Evolutionary conservation across 2,329 filamentous ascomycete species (phyloP), one percentile per base, ranked within the genome.

Genomic region (Thermoascus crustaceus): DNA sequence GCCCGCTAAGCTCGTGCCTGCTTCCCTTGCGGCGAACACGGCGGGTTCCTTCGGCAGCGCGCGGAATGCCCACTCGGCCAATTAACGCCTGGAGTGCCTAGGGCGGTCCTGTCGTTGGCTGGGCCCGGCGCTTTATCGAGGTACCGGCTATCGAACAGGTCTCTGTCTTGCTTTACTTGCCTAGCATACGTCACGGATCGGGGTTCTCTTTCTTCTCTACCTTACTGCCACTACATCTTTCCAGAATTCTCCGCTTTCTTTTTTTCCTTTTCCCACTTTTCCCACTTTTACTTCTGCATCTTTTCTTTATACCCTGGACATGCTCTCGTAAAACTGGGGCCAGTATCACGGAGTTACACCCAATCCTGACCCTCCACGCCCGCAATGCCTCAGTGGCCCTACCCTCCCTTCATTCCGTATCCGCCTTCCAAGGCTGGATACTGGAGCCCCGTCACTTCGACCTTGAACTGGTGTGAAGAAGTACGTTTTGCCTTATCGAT

Each of bases 391-490:
- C 37, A 37, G 39, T 55, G 52, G 54, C 39, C 44, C 41, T 41
- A 41, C 23, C 40, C 57, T 20, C 57, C 56, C 14, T 55, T 46
- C 30, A 48, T 61, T 45, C 59, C 60, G 10, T 64, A 64, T 40
- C 70, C 72, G 8, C 58, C 71, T 17, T 52, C 67, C 36, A 64
- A 68, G 52, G 48, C 58, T 23, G 79, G 79, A 13, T 77, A 75
- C 54, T 86, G 81, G 80, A 73, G 71, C 4, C 75, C 79, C 14
- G 76, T 82, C 37, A 85, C 81, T 1, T 78, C 78, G 6, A 85
- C 81, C 0, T 52, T 85, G 29, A 85, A 87, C 56, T 87, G 83
- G 73, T 88, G 83, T 54, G 83, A 87, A 69, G 83, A 86, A 70
- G 80, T 79, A 57, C 42, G 57, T 42, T 22, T 25, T 16, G 5